Conservation (phyloP, 371 early-diverging fungal species). For the Mortierella sp. region DNA sequence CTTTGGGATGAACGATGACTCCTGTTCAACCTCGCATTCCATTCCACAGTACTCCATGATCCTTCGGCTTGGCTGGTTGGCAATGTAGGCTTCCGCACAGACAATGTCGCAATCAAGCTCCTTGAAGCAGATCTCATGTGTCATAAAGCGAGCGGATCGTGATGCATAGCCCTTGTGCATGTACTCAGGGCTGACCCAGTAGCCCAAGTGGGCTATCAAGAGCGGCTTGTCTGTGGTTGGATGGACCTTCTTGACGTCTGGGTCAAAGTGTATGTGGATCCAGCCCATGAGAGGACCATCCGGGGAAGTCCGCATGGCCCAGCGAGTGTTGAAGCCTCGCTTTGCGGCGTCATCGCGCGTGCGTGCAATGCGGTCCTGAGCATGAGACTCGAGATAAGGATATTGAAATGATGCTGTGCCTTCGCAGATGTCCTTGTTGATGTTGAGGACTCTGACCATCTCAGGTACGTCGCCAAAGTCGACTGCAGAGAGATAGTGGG, state of each 20-base stretch:
- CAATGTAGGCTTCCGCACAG: constrained; percentile 17
- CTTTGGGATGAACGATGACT: constrained; percentile 25
- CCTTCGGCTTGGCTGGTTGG: constrained; percentile 29
- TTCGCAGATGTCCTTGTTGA: constrained; percentile 41
- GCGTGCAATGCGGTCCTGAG: constrained; percentile 20
- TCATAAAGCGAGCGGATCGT: constrained; percentile 21
- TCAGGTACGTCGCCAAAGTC: constrained; percentile 29
- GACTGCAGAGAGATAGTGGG: constrained; percentile 42
- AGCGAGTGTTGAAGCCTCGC: constrained; percentile 26
- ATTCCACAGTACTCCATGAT: constrained; percentile 27
- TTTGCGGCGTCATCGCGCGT: constrained; percentile 3
- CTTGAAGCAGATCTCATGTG: constrained; percentile 30
- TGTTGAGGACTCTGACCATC: constrained; percentile 41
- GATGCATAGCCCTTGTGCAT: constrained; percentile 26
- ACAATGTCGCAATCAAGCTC: constrained; percentile 33
- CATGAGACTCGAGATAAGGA: constrained; percentile 37
- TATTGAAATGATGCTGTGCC: constrained; percentile 42
- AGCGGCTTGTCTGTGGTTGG: constrained; percentile 22
- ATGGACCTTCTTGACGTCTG: constrained; percentile 6
- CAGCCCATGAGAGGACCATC: constrained; percentile 48
- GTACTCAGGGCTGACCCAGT: constrained; percentile 51
- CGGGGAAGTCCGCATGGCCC: constrained; percentile 41
- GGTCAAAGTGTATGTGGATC: constrained; percentile 21
- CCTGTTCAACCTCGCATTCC: constrained; percentile 23
- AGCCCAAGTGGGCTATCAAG: constrained; percentile 28